Conservation (phyloP, 371 early-diverging fungal genomes). For the Haplosporangium sp. region DNA sequence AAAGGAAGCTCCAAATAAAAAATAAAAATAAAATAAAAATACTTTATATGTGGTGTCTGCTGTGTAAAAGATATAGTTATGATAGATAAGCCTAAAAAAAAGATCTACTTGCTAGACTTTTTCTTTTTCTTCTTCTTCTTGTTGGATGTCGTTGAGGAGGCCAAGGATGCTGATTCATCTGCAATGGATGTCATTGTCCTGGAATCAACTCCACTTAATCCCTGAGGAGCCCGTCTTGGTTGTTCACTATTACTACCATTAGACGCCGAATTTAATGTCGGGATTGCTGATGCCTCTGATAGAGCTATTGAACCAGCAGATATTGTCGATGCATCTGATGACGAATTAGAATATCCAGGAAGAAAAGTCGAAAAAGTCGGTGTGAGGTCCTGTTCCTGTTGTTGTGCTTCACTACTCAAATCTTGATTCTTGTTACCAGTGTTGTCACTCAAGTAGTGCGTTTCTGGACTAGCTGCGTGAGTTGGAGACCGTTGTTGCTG, state of each 20-base stretch:
- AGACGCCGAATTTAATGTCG: not conserved
- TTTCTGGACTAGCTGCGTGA: not conserved
- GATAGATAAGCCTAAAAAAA: not conserved
- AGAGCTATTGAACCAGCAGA: not conserved
- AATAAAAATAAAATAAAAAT: not conserved
- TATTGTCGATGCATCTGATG: not conserved
- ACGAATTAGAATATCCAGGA: not conserved
- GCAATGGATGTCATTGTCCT: not conserved
- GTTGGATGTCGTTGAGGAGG: not conserved
- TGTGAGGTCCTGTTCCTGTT: too few species aligned
- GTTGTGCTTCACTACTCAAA: not conserved
- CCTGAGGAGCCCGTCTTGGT: not conserved
- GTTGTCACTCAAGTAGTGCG: not conserved
- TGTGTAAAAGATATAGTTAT: not conserved
- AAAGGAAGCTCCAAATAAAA: not conserved
- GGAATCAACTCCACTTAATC: not conserved
- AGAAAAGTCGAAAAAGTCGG: too few species aligned
- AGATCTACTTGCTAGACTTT: slow-evolving; percentile 14
- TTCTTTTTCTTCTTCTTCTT: slow-evolving; percentile 20
- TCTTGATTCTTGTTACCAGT: not conserved
- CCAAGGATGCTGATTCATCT: slow-evolving; percentile 6
- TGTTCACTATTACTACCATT: not conserved
- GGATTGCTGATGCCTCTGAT: not conserved
- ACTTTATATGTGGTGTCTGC: not conserved
- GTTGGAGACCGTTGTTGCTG: not conserved